These are phyloP conservation scores for Haplosporangium sp. DNA, from an alignment of 371 early-diverging fungal species.

Conservation along the genomic window DNA sequence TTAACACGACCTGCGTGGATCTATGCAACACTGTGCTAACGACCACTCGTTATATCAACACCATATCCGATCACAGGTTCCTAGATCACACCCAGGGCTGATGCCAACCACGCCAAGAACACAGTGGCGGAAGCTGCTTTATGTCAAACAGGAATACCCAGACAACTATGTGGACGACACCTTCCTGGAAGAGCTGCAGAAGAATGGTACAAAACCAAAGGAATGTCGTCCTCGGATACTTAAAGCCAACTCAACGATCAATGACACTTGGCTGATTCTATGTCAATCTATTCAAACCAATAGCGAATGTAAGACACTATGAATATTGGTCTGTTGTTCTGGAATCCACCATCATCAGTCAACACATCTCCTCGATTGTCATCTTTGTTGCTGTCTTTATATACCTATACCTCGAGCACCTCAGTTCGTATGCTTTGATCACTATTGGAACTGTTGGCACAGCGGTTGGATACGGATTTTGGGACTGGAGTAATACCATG, in stretches of 20 bases:
- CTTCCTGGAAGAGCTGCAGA: slow-evolving; percentile 87
- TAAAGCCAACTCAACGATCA: not conserved
- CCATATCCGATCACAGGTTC: slow-evolving; percentile 10
- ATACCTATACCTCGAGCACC: slow-evolving; percentile 66
- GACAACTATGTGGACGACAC: slow-evolving; percentile 94
- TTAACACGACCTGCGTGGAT: too few species aligned
- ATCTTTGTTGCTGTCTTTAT: slow-evolving; percentile 91
- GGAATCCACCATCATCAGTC: slow-evolving; percentile 83
- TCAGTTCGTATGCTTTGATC: slow-evolving; percentile 72
- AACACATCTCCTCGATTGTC: slow-evolving; percentile 85
- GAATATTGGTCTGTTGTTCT: slow-evolving; percentile 79
- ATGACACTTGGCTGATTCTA: not conserved
- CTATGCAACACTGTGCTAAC: too few species aligned
- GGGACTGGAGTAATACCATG: slow-evolving; percentile 69
- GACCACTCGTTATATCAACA: not conserved
- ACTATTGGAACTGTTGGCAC: slow-evolving; percentile 68
- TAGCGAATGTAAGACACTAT: slow-evolving; percentile 78
- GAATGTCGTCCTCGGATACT: not conserved
- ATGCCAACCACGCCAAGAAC: slow-evolving; percentile 35
- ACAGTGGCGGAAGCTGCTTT: slow-evolving; percentile 90
- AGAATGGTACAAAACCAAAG: slow-evolving; percentile 75
- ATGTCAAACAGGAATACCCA: slow-evolving; percentile 90
- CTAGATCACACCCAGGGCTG: slow-evolving; percentile 16
- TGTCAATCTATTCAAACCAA: not conserved
- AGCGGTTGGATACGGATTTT: slow-evolving; percentile 73